Base-by-base conservation (phyloP, 169 alveolate species). In the Plasmodium vivax region DNA sequence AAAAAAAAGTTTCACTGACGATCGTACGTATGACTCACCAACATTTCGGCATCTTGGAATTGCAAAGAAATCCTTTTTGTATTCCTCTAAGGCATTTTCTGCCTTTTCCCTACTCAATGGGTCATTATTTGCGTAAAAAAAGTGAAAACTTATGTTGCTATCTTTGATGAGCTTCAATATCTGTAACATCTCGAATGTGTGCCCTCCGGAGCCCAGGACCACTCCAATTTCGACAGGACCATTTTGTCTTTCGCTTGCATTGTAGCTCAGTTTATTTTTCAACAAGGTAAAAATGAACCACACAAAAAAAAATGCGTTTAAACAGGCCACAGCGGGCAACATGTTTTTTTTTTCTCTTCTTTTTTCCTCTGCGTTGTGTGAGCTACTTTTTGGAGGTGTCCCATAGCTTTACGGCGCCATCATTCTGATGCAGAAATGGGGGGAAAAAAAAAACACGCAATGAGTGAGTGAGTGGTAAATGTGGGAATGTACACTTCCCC, bases 21-120 rank as follows among this genome's bases (percentile, higher is more conserved):
- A 58, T 9, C 56, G n/a, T 34, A 56, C 8, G 47, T 87, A 87
- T 8, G 93, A 87, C 45, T 87, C 93, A 19, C 93, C 93, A 51
- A 87, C 85, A 75, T 77, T 87, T 87, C 93, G 81, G 68, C 93
- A 87, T 51, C 93, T 87, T 87, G 93, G 93, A 34, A 87, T 87
- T 75, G 45, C 38, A 10, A 87, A 41, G 81, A 87, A 87, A 16
- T 87, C 71, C 80, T 51, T 87, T 87, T 71, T 36, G 68, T 77
- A 87, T 51, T 87, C 82, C 45, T 75, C 30, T 36, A 87, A 87
- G 19, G 34, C 62, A 47, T 87, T 87, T 77, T 87, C 93, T 71
- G 85, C 85, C 30, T 87, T 87, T 75, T 56, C 81, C 54, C 71
- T 87, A 77, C 93, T 87, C n/a, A 87, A 87, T 51, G 14, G 14